Conservation (phyloP, 805 yeast species). For the Pichia scutulata region DNA sequence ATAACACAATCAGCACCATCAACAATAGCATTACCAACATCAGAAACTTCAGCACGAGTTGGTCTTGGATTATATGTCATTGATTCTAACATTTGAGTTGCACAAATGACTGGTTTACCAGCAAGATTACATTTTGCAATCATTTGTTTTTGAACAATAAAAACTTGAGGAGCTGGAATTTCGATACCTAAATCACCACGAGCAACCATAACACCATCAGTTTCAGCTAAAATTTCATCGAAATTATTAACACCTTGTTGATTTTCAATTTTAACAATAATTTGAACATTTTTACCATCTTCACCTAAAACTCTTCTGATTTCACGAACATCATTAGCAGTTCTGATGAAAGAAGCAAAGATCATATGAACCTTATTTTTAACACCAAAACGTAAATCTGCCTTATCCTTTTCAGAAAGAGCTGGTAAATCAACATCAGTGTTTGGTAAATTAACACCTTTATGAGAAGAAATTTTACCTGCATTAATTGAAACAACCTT, state of each 20-base stretch:
- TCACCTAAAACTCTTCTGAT: constrained; percentile 95
- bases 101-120: constrained; percentile 99
- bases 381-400: constrained; percentile 91
- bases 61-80: constrained; percentile 99
- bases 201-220: constrained; percentile 99
- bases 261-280: constrained; percentile 96
- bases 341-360: constrained; percentile 96
- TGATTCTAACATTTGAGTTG: constrained; percentile 99
- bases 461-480: constrained; percentile 93
- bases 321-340: constrained; percentile 80
- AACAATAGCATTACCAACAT: constrained; percentile 97
- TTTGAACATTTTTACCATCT: constrained; percentile 93
- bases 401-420: constrained; percentile 90
- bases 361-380: constrained; percentile 97
- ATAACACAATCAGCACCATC: constrained; percentile 99
- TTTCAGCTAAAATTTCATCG: constrained; percentile 87
- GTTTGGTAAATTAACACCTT: constrained; percentile 98
- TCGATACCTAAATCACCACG: constrained; percentile 99
- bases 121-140: constrained; percentile 99
- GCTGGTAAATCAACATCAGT: constrained; percentile 99
- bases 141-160: constrained; percentile 96
- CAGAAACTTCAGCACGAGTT: constrained; percentile 99
- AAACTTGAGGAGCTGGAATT: constrained; percentile 98
- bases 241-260: constrained; percentile 99
- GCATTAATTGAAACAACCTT: constrained; percentile 86